Conservation (phyloP, 768 basidiomycete species). For the Plicaturopsis crispa region DNA sequence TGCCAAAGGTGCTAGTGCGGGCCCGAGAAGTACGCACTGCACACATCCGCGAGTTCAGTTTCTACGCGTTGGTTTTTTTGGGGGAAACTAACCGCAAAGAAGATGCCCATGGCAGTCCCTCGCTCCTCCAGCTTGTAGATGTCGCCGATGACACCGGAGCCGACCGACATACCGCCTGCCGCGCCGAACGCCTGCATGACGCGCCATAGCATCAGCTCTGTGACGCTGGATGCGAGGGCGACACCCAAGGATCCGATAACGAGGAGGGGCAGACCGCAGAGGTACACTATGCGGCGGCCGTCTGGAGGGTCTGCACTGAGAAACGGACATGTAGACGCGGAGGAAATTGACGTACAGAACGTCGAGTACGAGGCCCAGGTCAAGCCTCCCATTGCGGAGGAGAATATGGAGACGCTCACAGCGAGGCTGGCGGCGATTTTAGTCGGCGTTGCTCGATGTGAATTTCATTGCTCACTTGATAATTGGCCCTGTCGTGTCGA, state of each 20-base stretch:
- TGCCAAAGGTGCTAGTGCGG: constrained; percentile 50
- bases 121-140: constrained; percentile 58
- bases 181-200: constrained; percentile 62
- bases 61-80: too few species aligned
- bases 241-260: constrained; percentile 56
- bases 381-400: constrained; percentile 36
- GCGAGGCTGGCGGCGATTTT: constrained; percentile 26
- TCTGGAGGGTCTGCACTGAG: constrained; percentile 27
- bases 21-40: constrained; percentile 48
- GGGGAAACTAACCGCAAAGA: constrained; percentile 40
- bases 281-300: constrained; percentile 56
- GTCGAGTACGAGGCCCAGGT: constrained; percentile 45
- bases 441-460: not conserved
- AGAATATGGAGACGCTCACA: constrained; percentile 42
- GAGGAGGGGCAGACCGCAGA: constrained; percentile 51
- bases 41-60: too few species aligned
- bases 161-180: constrained; percentile 48
- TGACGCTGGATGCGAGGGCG: constrained; percentile 33
- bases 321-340: not conserved
- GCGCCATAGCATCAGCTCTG: constrained; percentile 49
- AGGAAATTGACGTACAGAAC: constrained; percentile 32
- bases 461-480: constrained; percentile 37
- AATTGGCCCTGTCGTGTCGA: constrained; percentile 45
- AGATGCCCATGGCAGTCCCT: constrained; percentile 52
- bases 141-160: constrained; percentile 55